Base-by-base conservation (phyloP, 2,329 filamentous ascomycete genomes). In the Colletotrichum cuscutae region DNA sequence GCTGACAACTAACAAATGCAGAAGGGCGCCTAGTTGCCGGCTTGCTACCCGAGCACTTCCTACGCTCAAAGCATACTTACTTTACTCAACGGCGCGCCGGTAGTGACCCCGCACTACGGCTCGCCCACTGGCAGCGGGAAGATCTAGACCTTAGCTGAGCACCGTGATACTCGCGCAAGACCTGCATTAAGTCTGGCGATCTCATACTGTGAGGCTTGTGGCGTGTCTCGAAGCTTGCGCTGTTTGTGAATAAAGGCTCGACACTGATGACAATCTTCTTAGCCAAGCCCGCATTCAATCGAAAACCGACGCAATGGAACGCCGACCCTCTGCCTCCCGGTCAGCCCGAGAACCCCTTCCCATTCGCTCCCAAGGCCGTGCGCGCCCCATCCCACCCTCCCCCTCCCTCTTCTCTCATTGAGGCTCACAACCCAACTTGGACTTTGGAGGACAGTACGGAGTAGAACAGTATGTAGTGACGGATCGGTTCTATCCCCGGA, bases 331-430 rank as follows among this genome's bases (percentile, higher is more conserved):
- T 35, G 60, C 70, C 46, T 26, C 60, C 66, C 70, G 66, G 66
- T 24, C 35, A 70, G 60, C 66, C 70, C 70, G 70, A 70, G 42
- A 52, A 32, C 59, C 46, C 68, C 63, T 28, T 53, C n/a, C 35
- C 53, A 26, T 64, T 61, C 22, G 52, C 62, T 66, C 42, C 62
- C 54, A 30, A 30, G 42, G 49, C 49, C 24, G 52, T 42, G 22
- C 46, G 22, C 30, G 26, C 42, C 49, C 28, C 61, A n/a, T 26
- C 42, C 37, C 37, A 15, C 12, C 37, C 37, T 15, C 13, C 5
- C 37, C 37, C 13, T 42, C 5, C 49, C 12, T 22, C 49, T 64
- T 11, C n/a, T 49, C 5, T n/a, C 13, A 15, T 56, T 56, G 52
- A 65, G 62, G 24, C 52, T 56, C 7, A 32, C 46, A n/a, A 35